These are phyloP conservation scores for Zoysia matrella DNA, from an alignment of 202 grass and related monocot species.

Conservation along the genomic window DNA sequence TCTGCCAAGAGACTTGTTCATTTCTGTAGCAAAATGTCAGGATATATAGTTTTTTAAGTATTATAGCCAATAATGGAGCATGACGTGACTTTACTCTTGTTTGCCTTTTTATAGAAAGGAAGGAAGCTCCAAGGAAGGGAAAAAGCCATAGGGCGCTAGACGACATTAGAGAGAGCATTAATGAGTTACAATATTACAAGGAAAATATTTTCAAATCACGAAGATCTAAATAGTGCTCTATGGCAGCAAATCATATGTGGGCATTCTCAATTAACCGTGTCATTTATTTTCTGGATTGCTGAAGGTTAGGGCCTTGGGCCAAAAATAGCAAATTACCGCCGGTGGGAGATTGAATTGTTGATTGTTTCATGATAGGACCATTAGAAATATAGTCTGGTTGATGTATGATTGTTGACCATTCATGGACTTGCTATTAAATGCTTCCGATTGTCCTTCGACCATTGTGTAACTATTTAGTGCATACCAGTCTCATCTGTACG, in stretches of 20 bases:
- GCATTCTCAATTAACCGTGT: background rate
- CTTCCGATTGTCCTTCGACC: background rate
- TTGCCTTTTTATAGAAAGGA: slow-evolving; percentile 58
- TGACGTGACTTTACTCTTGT: background rate
- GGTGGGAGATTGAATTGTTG: background rate
- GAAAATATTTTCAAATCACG: slow-evolving; percentile 81
- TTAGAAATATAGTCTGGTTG: background rate
- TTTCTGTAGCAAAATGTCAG: background rate
- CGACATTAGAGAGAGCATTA: slow-evolving; percentile 86
- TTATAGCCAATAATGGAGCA: background rate
- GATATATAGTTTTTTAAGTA: background rate
- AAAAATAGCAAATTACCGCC: background rate
- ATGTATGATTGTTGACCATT: background rate
- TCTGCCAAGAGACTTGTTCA: background rate
- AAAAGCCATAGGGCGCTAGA: slow-evolving; percentile 85
- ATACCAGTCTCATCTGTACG: background rate
- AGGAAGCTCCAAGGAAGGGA: slow-evolving; percentile 59
- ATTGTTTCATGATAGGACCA: background rate
- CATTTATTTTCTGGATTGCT: background rate
- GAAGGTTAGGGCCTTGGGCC: background rate
- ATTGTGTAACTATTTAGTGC: background rate
- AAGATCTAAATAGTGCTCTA: slow-evolving; percentile 50
- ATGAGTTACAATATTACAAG: slow-evolving; percentile 81
- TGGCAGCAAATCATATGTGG: background rate
- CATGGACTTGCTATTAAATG: background rate